A percentile compares a stretch with the other conserved stretches of the same genome.
Conservation (phyloP, 1,139 yeast species). For the Yamadazyma friedrichii region DNA sequence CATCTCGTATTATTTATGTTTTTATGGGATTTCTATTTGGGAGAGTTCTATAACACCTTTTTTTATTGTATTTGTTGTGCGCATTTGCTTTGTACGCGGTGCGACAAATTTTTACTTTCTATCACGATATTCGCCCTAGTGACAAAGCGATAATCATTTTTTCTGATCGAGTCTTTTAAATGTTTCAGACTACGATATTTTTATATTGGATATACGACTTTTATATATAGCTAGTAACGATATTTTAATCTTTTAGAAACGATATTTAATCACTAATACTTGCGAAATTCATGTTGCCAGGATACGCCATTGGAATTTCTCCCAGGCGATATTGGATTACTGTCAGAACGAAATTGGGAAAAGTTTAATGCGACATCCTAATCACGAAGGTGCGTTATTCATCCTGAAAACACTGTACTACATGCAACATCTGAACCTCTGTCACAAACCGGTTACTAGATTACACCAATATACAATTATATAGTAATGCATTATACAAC, state of each 20-base stretch:
- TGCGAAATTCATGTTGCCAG: conserved; percentile 3
- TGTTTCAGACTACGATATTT: conserved; percentile 6
- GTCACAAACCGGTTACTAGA: no score
- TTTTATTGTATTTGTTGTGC: conserved; percentile 3
- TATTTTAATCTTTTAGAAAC: conserved; percentile 1
- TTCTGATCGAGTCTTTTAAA: conserved; percentile 6
- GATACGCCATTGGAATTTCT: background rate
- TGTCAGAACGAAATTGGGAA: background rate
- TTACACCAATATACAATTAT: no score
- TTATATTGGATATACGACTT: conserved; percentile 4
- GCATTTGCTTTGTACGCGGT: conserved; percentile 6
- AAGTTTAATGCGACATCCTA: conserved; percentile 6
- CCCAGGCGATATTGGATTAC: background rate
- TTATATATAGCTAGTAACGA: conserved; percentile 5
- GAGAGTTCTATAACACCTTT: no score
- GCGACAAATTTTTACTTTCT: conserved; percentile 8
- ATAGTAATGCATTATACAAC: no score
- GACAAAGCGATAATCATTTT: conserved; percentile 4
- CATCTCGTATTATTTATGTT: no score
- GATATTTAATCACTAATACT: conserved; percentile 1
- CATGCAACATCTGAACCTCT: no score
- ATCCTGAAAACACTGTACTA: conserved; percentile 9
- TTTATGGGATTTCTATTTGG: no score
- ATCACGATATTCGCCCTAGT: conserved; percentile 6
- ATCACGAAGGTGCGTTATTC: conserved; percentile 8